These are phyloP conservation scores for Nicotiana tomentosiformis DNA, from an alignment of 257 asterid species.

Conservation along the genomic window DNA sequence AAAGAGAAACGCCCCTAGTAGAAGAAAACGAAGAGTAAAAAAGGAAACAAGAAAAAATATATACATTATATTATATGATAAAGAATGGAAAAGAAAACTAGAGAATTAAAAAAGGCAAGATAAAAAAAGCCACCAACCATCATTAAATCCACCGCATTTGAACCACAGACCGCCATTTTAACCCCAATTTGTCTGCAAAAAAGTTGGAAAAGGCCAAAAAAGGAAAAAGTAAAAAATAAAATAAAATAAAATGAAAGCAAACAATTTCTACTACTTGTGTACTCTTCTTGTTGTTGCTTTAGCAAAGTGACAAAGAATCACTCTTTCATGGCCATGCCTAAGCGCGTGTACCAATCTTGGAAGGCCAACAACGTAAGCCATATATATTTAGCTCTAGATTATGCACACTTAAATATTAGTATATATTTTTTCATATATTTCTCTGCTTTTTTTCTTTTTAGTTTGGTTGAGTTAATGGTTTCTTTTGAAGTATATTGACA, in stretches of 20 bases:
- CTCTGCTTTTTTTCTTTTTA: not conserved
- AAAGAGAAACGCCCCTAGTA: too few relatives aligned
- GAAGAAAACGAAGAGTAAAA: too few relatives aligned
- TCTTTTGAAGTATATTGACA: not conserved
- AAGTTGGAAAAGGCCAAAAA: slow-evolving; percentile 5
- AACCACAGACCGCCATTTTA: slow-evolving; percentile 31
- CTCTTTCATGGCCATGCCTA: slow-evolving; percentile 27
- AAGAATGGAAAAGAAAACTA: not conserved
- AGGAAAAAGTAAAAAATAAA: not conserved
- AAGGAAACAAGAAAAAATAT: not conserved
- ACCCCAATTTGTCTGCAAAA: slow-evolving; percentile 20
- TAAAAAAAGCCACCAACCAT: slow-evolving; percentile 12
- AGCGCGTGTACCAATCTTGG: slow-evolving; percentile 30
- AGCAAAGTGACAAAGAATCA: slow-evolving; percentile 4
- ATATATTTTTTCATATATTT: not conserved
- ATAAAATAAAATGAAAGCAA: not conserved
- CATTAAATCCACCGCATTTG: slow-evolving; percentile 29
- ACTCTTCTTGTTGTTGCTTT: slow-evolving; percentile 4
- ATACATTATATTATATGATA: not conserved
- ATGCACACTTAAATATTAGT: not conserved
- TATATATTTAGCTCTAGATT: not conserved
- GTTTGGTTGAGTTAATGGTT: not conserved
- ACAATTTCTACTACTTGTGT: not conserved
- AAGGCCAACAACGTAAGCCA: slow-evolving; percentile 32
- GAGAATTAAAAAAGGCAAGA: not conserved